Evolutionary conservation across 371 early-diverging fungal species (phyloP).

Genomic region (Actinomortierella wolfii): DNA sequence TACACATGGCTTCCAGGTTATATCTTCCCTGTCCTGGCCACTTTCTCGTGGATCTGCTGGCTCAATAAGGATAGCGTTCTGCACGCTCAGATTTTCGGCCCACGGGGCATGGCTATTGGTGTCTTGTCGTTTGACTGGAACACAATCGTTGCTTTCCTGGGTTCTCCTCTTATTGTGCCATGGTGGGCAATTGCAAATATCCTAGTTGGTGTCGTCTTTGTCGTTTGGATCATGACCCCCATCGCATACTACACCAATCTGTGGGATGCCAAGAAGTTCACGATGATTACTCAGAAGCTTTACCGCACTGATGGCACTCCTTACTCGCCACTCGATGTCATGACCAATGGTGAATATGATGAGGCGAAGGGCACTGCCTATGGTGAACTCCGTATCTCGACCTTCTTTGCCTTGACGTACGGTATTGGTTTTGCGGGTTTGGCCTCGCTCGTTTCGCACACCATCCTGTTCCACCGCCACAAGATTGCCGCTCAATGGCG

Average conservation of each 20-base stretch:
- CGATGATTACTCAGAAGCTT: constrained; percentile 55
- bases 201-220: constrained; percentile 63
- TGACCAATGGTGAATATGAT: constrained; percentile 50
- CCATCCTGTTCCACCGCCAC: constrained; percentile 60
- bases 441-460: constrained; percentile 68
- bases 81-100: constrained; percentile 47
- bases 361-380: constrained; percentile 58
- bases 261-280: constrained; percentile 62
- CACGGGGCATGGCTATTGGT: constrained; percentile 64
- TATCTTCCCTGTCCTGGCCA: constrained; percentile 65
- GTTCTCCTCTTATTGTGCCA: constrained; percentile 60
- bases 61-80: constrained; percentile 49
- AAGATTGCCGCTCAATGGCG: constrained; percentile 40
- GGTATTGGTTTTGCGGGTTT: constrained; percentile 67
- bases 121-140: constrained; percentile 75
- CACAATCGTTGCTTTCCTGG: constrained; percentile 60
- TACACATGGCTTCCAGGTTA: constrained; percentile 47
- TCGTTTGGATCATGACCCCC: constrained; percentile 72
- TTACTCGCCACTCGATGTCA: constrained; percentile 55
- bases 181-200: constrained; percentile 71
- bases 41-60: constrained; percentile 55
- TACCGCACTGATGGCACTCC: constrained; percentile 54
- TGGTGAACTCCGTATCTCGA: constrained; percentile 74
- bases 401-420: constrained; percentile 73
- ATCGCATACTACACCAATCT: constrained; percentile 67